These are phyloP conservation scores for Plasmodium falciparum DNA, from an alignment of 169 alveolate species.

Conservation along the genomic window DNA sequence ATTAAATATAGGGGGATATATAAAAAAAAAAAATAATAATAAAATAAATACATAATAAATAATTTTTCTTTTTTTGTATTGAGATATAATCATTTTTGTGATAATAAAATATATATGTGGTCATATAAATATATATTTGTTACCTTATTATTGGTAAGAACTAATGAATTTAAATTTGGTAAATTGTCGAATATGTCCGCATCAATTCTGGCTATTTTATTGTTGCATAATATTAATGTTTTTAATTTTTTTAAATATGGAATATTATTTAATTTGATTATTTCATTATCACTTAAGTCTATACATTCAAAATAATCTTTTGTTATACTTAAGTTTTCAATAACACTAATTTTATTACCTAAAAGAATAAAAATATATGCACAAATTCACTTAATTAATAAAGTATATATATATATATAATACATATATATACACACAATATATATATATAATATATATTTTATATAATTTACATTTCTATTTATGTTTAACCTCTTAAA, in stretches of 20 bases:
- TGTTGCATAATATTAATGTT: slow-evolving; percentile 89
- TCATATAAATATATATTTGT: slow-evolving; percentile 69
- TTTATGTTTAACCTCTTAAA: slow-evolving; percentile 76
- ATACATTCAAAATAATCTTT: slow-evolving; percentile 92
- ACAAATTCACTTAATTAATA: neutral
- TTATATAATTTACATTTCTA: neutral
- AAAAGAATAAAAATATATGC: slow-evolving; percentile 18
- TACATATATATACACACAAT: neutral
- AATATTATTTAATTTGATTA: slow-evolving; percentile 88
- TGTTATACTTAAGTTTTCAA: slow-evolving; percentile 92
- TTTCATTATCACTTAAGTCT: slow-evolving; percentile 92
- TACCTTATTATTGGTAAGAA: slow-evolving; percentile 92
- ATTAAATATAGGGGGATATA: too few species aligned
- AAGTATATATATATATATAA: neutral
- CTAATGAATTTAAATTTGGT: slow-evolving; percentile 90
- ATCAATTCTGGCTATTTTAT: slow-evolving; percentile 86
- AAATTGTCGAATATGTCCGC: slow-evolving; percentile 80
- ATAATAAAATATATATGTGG: neutral
- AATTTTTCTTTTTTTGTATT: neutral
- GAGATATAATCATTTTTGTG: neutral
- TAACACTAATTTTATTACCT: slow-evolving; percentile 89
- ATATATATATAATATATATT: neutral
- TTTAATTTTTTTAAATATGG: slow-evolving; percentile 89
- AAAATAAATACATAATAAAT: neutral
- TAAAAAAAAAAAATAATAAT: neutral